Conservation (phyloP, 2,329 filamentous ascomycete genomes). For the Cadophora luteo-olivacea region DNA sequence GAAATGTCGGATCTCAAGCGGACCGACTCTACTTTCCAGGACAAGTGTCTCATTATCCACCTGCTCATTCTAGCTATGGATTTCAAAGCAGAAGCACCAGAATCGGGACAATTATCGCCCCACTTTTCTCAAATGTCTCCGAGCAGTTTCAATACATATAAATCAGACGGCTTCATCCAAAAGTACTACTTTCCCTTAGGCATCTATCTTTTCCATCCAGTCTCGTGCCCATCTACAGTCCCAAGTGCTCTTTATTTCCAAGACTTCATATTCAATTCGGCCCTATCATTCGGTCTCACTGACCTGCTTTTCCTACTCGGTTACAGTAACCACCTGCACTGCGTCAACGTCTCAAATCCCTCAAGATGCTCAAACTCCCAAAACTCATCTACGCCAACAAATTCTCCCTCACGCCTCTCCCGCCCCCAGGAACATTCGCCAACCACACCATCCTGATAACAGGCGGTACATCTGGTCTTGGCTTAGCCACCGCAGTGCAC, state of each 20-base stretch:
- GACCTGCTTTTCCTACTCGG: too few relatives aligned
- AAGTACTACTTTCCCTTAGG: not conserved
- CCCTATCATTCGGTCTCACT: too few relatives aligned
- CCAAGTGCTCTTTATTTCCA: not conserved
- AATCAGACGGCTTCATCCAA: not conserved
- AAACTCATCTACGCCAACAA: constrained; percentile 37
- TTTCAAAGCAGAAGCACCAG: not conserved
- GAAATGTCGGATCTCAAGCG: not conserved
- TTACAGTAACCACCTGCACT: too few relatives aligned
- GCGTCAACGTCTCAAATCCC: not conserved
- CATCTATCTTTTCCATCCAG: not conserved
- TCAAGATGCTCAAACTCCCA: constrained; percentile 25
- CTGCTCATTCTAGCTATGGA: not conserved
- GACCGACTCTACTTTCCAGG: not conserved
- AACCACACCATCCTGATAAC: constrained; percentile 49
- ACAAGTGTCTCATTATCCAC: not conserved
- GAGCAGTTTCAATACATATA: constrained; percentile 12
- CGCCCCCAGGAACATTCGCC: constrained; percentile 36
- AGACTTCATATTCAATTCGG: too few relatives aligned
- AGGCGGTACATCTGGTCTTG: constrained; percentile 50
- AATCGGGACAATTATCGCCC: constrained; percentile 18
- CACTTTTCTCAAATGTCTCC: constrained; percentile 13
- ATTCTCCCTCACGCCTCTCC: constrained; percentile 37
- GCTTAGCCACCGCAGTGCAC: constrained; percentile 49
- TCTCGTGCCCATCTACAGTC: not conserved